These are phyloP conservation scores for Phytophthora kernoviae DNA, from an alignment of 352 stramenopile genomes.

Conservation along the genomic window DNA sequence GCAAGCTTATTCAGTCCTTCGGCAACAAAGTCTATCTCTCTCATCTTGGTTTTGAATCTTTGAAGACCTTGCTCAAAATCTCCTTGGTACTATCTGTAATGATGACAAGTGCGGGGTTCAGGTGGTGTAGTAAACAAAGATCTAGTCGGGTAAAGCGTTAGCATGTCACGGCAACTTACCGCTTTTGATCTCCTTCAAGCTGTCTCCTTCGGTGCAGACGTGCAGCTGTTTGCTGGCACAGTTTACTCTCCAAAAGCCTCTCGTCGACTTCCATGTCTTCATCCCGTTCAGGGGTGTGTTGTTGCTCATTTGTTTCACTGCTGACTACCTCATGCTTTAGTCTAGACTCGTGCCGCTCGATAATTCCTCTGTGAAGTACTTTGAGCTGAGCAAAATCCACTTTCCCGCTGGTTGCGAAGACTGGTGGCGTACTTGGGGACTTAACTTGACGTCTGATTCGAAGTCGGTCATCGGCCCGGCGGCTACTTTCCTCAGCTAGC, in stretches of 20 bases:
- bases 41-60: constrained; percentile 60
- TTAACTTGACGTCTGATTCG: constrained; percentile 33
- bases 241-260: constrained; percentile 44
- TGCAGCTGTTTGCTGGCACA: constrained; percentile 53
- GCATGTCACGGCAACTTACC: constrained; percentile 22
- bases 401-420: neutral
- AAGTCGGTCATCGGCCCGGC: constrained; percentile 53
- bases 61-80: constrained; percentile 54
- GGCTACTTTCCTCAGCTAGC: constrained; percentile 46
- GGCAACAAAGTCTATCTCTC: constrained; percentile 62
- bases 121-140: no score
- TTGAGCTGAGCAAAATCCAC: constrained; percentile 1
- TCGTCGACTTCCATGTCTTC: constrained; percentile 32
- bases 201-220: constrained; percentile 50
- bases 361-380: constrained; percentile 12
- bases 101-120: no score
- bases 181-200: constrained; percentile 46
- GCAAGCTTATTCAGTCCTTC: constrained; percentile 42
- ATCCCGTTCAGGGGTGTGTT: constrained; percentile 9
- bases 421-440: neutral
- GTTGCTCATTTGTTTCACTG: neutral
- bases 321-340: constrained; percentile 19
- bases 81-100: constrained; percentile 51
- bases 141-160: no score
- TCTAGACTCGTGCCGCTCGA: constrained; percentile 11